These are phyloP conservation scores for Rubroboletus pulcherrimus DNA, from an alignment of 768 basidiomycete species.

Conservation along the genomic window DNA sequence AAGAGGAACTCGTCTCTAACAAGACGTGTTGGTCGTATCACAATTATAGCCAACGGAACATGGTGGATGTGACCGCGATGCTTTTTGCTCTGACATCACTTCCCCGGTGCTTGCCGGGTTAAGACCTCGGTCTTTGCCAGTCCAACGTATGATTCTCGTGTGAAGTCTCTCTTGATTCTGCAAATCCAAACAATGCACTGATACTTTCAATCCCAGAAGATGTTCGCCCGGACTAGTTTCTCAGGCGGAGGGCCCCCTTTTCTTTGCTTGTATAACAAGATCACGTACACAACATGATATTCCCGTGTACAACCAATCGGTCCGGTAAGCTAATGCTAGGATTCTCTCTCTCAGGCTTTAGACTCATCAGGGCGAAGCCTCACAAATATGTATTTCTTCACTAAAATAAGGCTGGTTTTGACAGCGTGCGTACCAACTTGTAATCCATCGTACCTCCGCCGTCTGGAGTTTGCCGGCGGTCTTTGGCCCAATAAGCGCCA, in stretches of 20 bases:
- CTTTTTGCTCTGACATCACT: conserved; percentile 20
- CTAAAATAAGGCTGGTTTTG: conserved; percentile 11
- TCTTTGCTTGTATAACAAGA: conserved; percentile 14
- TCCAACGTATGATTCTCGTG: conserved; percentile 14
- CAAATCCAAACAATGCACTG: conserved; percentile 8
- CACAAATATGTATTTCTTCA: conserved; percentile 8
- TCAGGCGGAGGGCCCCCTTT: conserved; percentile 20
- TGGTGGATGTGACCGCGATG: conserved; percentile 11
- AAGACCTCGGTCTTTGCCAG: conserved; percentile 23
- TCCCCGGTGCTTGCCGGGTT: conserved; percentile 8
- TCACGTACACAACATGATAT: conserved; percentile 25
- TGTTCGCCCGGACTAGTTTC: conserved; percentile 14
- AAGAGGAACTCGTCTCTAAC: conserved; percentile 2
- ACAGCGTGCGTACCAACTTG: conserved; percentile 23
- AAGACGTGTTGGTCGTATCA: background rate
- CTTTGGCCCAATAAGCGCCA: conserved; percentile 1
- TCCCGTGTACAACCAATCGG: conserved; percentile 6
- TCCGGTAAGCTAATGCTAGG: conserved; percentile 3
- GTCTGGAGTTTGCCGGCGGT: conserved; percentile 12
- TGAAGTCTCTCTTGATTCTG: conserved; percentile 11
- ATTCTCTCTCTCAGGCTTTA: conserved; percentile 27
- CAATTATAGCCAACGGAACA: conserved; percentile 7
- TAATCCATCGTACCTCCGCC: conserved; percentile 9
- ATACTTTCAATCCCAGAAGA: conserved; percentile 9
- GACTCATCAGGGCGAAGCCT: conserved; percentile 12